Percentiles rank a stretch among this genome's conserved stretches.
Evolutionary conservation across 129 eudicot genomes (phyloP).

Genomic region (Heracleum sosnowskyi): DNA sequence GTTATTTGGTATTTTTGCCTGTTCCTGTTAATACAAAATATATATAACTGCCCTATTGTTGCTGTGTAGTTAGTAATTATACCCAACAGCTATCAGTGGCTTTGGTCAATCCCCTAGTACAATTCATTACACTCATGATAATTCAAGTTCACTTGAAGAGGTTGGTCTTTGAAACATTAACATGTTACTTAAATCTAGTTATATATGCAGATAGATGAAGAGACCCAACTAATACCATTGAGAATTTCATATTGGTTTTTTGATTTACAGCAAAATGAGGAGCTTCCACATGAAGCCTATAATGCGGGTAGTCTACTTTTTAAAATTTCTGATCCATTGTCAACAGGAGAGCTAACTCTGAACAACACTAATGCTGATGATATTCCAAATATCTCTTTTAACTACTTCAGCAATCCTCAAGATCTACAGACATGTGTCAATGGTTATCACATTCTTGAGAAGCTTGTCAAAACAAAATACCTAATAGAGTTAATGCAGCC

Average conservation of each 20-base stretch:
- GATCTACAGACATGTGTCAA: slow-evolving; percentile 53
- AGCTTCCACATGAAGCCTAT: slow-evolving; percentile 59
- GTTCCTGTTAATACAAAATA: too few species aligned
- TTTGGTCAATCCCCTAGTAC: slow-evolving; percentile 15
- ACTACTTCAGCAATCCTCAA: slow-evolving; percentile 71
- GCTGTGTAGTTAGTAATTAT: too few species aligned
- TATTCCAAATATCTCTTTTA: slow-evolving; percentile 70
- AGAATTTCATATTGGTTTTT: background rate
- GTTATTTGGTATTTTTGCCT: too few species aligned
- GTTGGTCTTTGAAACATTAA: slow-evolving; percentile 24
- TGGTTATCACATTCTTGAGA: slow-evolving; percentile 53
- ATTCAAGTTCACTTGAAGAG: slow-evolving; percentile 43
- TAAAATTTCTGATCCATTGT: slow-evolving; percentile 57
- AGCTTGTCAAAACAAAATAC: slow-evolving; percentile 44
- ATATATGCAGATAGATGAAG: background rate
- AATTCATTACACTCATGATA: too few species aligned
- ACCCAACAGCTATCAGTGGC: too few species aligned
- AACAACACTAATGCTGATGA: slow-evolving; percentile 60
- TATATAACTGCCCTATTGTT: too few species aligned
- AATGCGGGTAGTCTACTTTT: slow-evolving; percentile 72
- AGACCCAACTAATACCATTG: background rate
- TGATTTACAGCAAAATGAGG: slow-evolving; percentile 32
- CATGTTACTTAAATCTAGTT: background rate
- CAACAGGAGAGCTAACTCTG: slow-evolving; percentile 58
- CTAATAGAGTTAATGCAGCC: slow-evolving; percentile 39